These are phyloP conservation scores for Waitea zeae DNA, from an alignment of 1,284 basidiomycete genomes.

Conservation along the genomic window DNA sequence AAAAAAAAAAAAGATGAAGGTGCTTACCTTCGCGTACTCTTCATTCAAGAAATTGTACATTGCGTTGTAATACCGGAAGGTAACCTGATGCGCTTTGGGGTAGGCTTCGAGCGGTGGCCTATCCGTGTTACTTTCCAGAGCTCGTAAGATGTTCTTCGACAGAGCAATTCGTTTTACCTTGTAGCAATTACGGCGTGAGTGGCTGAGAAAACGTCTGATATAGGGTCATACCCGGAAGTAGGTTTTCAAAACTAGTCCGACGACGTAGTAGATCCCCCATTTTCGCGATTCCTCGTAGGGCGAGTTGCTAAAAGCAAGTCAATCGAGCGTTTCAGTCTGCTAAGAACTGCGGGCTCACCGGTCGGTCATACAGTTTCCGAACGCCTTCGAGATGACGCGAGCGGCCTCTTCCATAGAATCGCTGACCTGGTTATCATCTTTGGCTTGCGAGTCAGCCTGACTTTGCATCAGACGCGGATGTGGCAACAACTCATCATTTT, in stretches of 20 bases:
- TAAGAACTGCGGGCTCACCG: conserved; percentile 29
- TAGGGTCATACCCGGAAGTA: conserved; percentile 69
- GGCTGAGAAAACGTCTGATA: not conserved
- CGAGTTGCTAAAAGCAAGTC: conserved; percentile 26
- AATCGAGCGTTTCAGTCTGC: not conserved
- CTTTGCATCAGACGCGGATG: conserved; percentile 1
- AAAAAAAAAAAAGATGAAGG: not conserved
- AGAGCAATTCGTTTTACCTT: conserved; percentile 84
- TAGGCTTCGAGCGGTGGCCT: conserved; percentile 65
- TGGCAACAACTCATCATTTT: conserved; percentile 1
- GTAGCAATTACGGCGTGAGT: not conserved
- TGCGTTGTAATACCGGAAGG: conserved; percentile 85
- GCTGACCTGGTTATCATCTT: conserved; percentile 37
- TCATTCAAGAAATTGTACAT: conserved; percentile 90
- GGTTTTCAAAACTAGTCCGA: conserved; percentile 79
- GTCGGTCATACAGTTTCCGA: conserved; percentile 81
- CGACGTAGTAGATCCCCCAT: conserved; percentile 92
- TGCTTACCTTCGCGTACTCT: conserved; percentile 61
- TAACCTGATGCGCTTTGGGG: conserved; percentile 82
- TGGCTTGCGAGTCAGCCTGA: conserved; percentile 56
- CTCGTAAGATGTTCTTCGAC: conserved; percentile 83
- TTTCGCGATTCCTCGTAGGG: conserved; percentile 66
- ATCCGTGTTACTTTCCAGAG: conserved; percentile 72
- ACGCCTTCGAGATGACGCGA: conserved; percentile 80
- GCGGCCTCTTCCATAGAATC: conserved; percentile 87